These are phyloP conservation scores for Exophiala mesophila DNA, from an alignment of 2,329 filamentous ascomycete genomes.

Conservation along the genomic window DNA sequence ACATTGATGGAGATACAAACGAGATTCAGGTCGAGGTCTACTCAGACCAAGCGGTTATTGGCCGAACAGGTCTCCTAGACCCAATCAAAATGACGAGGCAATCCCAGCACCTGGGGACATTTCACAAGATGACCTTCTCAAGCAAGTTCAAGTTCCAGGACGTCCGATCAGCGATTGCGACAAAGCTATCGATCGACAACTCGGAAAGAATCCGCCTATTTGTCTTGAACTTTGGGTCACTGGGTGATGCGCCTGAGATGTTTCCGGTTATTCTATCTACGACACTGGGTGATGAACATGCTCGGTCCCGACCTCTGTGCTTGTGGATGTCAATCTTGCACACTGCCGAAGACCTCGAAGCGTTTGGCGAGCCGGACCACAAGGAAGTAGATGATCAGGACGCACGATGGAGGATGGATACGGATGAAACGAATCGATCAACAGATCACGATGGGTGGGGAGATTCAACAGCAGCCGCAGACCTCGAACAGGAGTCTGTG, in stretches of 20 bases:
- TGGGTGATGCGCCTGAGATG: slow-evolving; percentile 18
- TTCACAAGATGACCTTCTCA: slow-evolving; percentile 6
- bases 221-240: slow-evolving; percentile 14
- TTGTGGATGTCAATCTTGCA: slow-evolving; percentile 25
- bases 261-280: slow-evolving; percentile 8
- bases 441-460: neutral
- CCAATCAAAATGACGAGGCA: slow-evolving; percentile 35
- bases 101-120: slow-evolving; percentile 12
- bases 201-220: slow-evolving; percentile 19
- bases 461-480: slow-evolving; percentile 14
- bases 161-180: slow-evolving; percentile 15
- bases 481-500: slow-evolving; percentile 23
- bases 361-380: slow-evolving; percentile 17
- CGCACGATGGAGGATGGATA: neutral
- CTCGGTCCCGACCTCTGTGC: slow-evolving; percentile 13
- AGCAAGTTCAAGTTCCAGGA: slow-evolving; percentile 15
- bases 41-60: slow-evolving; percentile 32
- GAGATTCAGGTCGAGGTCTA: slow-evolving; percentile 39
- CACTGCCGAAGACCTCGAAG: slow-evolving; percentile 19
- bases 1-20: slow-evolving; percentile 18
- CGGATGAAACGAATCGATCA: neutral
- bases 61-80: slow-evolving; percentile 38
- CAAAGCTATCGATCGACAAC: slow-evolving; percentile 13
- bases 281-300: slow-evolving; percentile 2
- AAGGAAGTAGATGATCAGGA: neutral